phyloP scores from a whole-genome alignment of 2,329 filamentous ascomycete genomes.

The Triangularia verruculosa region DNA sequence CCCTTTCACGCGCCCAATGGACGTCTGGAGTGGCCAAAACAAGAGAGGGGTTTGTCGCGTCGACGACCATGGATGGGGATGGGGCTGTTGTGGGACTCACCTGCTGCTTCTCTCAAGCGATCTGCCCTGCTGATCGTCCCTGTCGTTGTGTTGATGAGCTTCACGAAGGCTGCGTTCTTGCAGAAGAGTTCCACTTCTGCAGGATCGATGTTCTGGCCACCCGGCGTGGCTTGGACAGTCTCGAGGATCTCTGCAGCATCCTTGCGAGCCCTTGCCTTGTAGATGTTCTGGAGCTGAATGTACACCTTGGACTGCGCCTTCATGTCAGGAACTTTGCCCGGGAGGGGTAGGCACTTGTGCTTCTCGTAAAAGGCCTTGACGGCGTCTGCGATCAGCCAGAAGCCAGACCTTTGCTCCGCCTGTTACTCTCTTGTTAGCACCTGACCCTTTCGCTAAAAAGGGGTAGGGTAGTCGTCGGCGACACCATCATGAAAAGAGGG shows the following conservation, averaged over 20 bases:
- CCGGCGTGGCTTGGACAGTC: conserved; percentile 53
- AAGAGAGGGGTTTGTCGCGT: neutral
- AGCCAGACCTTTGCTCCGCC: conserved; percentile 54
- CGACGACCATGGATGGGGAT: neutral
- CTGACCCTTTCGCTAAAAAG: neutral
- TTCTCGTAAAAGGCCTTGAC: conserved; percentile 72
- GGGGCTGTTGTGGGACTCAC: conserved; percentile 41
- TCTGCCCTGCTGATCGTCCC: conserved; percentile 35
- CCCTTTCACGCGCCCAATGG: neutral
- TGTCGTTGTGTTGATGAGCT: conserved; percentile 66
- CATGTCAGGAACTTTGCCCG: conserved; percentile 92
- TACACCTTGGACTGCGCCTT: conserved; percentile 91
- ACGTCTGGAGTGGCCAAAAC: conserved; percentile 6
- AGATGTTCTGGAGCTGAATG: conserved; percentile 85
- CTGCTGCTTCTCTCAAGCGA: conserved; percentile 50
- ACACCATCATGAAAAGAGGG: conserved; percentile 8
- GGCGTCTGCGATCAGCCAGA: conserved; percentile 87
- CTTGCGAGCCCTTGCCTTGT: conserved; percentile 79
- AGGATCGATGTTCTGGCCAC: conserved; percentile 56
- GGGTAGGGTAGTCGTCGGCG: conserved; percentile 7
- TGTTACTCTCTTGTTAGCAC: conserved; percentile 23
- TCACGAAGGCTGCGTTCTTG: conserved; percentile 91
- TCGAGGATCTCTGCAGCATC: conserved; percentile 74
- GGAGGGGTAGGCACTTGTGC: conserved; percentile 73
- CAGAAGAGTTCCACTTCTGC: conserved; percentile 87